A percentile compares a stretch with the other conserved stretches of the same genome.
These are phyloP conservation scores for Coemansia sp. DNA, from an alignment of 192 early-diverging fungal species.

Conservation along the genomic window DNA sequence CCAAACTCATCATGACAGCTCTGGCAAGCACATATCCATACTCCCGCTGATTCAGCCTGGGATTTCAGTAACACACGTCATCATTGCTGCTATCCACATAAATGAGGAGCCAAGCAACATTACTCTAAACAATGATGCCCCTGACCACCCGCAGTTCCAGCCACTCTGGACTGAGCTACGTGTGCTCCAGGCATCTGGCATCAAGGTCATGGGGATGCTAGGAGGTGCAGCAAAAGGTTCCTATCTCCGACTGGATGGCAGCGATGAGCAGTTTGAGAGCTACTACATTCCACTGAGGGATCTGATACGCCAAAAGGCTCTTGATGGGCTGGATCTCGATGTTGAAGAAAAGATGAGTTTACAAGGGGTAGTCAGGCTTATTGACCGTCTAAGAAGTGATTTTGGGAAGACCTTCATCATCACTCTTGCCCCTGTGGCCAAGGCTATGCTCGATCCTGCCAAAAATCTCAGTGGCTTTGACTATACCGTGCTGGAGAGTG, in stretches of 20 bases:
- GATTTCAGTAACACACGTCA: conserved; percentile 12
- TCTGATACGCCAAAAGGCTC: conserved; percentile 5
- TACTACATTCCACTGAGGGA: conserved; percentile 14
- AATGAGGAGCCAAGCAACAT: conserved; percentile 12
- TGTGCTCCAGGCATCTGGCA: conserved; percentile 6
- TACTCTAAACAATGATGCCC: conserved; percentile 9
- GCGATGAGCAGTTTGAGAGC: conserved; percentile 10
- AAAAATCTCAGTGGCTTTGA: conserved; percentile 15
- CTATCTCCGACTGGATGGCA: conserved; percentile 10
- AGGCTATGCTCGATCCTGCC: conserved; percentile 13
- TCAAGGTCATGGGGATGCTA: conserved; percentile 18
- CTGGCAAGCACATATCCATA: conserved; percentile 10
- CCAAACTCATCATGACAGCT: conserved; percentile 12
- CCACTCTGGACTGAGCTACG: conserved; percentile 11
- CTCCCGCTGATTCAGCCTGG: conserved; percentile 15
- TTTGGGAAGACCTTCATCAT: conserved; percentile 19
- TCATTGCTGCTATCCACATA: conserved; percentile 16
- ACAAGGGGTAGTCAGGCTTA: conserved; percentile 8
- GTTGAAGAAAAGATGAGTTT: conserved; percentile 18
- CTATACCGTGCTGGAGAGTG: conserved; percentile 7
- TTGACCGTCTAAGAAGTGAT: conserved; percentile 14
- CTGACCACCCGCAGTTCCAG: neutral
- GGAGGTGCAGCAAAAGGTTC: conserved; percentile 14
- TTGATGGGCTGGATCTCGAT: conserved; percentile 12
- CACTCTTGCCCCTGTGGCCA: conserved; percentile 14